A percentile compares a stretch with the other conserved stretches of the same genome.
These are phyloP conservation scores for Alnus rubra DNA, from an alignment of 306 rosid species.

Conservation along the genomic window DNA sequence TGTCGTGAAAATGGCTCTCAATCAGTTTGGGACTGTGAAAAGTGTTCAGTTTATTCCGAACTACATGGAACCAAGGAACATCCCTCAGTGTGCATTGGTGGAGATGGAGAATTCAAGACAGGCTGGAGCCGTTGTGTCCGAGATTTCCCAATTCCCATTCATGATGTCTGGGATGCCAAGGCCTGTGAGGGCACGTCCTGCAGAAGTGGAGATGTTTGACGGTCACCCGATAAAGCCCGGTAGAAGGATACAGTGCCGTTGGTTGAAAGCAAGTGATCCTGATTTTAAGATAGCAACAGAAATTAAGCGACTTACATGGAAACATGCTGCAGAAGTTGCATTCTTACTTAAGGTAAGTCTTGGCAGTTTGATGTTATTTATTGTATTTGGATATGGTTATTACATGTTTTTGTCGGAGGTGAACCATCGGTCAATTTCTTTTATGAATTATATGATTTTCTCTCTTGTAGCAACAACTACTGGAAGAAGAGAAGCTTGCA, in stretches of 20 bases:
- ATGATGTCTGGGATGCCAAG: slow-evolving; percentile 94
- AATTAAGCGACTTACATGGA: slow-evolving; percentile 48
- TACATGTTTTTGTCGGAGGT: not conserved
- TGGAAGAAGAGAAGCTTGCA: slow-evolving; percentile 68
- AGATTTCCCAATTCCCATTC: slow-evolving; percentile 48
- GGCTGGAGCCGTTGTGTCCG: slow-evolving; percentile 44
- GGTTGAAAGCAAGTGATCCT: slow-evolving; percentile 69
- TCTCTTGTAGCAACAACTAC: slow-evolving; percentile 42
- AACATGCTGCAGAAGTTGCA: slow-evolving; percentile 54
- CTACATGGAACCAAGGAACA: slow-evolving; percentile 48
- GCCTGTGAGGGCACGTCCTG: slow-evolving; percentile 63
- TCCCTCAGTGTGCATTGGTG: slow-evolving; percentile 59
- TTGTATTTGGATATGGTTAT: slow-evolving; percentile 2
- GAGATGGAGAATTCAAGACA: slow-evolving; percentile 63
- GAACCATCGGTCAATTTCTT: not conserved
- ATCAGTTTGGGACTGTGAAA: slow-evolving; percentile 67
- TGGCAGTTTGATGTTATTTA: not conserved
- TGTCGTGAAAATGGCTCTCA: slow-evolving; percentile 62
- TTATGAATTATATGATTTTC: not conserved
- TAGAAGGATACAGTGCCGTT: slow-evolving; percentile 40
- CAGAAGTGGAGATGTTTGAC: slow-evolving; percentile 66
- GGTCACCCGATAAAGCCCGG: slow-evolving; percentile 64
- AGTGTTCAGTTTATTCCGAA: slow-evolving; percentile 68
- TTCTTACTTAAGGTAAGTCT: slow-evolving; percentile 49
- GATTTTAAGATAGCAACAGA: slow-evolving; percentile 56